Conservation (phyloP, 2,329 filamentous ascomycete genomes). For the Dryadomyces quercus-mongolicae region DNA sequence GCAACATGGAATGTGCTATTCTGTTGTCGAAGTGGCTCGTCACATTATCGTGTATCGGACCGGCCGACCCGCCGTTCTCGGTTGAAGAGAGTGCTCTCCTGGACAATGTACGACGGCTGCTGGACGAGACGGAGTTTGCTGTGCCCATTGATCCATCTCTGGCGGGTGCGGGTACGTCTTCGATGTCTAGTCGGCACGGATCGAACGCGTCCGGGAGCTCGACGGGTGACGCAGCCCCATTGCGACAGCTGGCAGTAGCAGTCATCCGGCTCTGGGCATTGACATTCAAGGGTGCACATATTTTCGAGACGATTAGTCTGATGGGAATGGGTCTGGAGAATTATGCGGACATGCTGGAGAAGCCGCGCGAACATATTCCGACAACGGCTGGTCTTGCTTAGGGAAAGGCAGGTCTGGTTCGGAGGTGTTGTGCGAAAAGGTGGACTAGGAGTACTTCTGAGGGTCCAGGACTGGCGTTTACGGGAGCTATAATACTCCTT, state of each 20-base stretch:
- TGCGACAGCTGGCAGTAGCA: constrained; percentile 43
- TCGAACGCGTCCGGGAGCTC: constrained; percentile 8
- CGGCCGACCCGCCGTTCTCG: constrained; percentile 35
- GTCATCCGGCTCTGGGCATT: constrained; percentile 50
- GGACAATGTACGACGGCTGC: constrained; percentile 43
- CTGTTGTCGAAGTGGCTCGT: constrained; percentile 50
- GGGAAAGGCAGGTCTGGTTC: too few species aligned
- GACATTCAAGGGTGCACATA: constrained; percentile 48
- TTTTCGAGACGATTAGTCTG: constrained; percentile 47
- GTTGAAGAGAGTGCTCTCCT: constrained; percentile 42
- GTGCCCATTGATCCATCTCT: constrained; percentile 47
- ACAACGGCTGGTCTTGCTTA: constrained; percentile 3
- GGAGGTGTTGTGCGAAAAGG: neutral
- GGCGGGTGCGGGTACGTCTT: constrained; percentile 20
- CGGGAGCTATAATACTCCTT: too few species aligned
- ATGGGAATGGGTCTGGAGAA: constrained; percentile 45
- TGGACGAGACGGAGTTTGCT: constrained; percentile 51
- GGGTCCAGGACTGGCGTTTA: neutral
- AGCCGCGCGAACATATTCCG: constrained; percentile 32
- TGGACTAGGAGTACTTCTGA: neutral
- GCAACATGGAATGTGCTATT: constrained; percentile 50
- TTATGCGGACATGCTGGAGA: constrained; percentile 45
- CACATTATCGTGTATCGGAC: constrained; percentile 39
- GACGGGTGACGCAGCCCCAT: constrained; percentile 34
- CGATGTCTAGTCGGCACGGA: neutral